Base-by-base conservation (phyloP, 768 basidiomycete genomes). In the Calocera viscosa region DNA sequence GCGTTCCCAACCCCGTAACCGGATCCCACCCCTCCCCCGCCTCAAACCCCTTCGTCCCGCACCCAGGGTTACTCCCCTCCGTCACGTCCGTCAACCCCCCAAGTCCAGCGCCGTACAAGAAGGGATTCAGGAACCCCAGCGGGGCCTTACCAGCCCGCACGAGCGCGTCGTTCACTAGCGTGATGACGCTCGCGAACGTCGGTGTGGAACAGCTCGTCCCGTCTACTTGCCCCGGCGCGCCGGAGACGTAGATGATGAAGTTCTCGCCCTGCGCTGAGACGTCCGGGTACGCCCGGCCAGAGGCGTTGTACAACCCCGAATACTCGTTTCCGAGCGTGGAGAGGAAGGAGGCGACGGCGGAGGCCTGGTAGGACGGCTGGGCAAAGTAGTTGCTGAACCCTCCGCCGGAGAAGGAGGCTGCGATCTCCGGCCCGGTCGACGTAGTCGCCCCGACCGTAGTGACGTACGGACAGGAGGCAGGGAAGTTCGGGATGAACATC, bases 101-200 rank as follows among this genome's bases (percentile, higher is more conserved):
- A 5, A 11, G 2, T 5, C 53, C 53, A 10, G 70, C 22, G 7
- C 24, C 67, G 66, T 78, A 77, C 67, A 78, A 67, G 73, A 74
- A 76, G 49, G 77, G 76, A 71, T 78, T 78, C 67, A 78, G 66
- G 72, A 77, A 78, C 1, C 77, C 77, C 26, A 78, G 72, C 19
- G 71, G 67, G 11, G 69, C 49, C 65, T 72, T 72, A 38, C 76
- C 76, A 2, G 68, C 67, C 12, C 72, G 70, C 32, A 72, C 64
- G 32, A 76, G 76, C 63, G 71, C 63, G 68, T 75, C 77, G 65
- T 76, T 77, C 24, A 76, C 63, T 38, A 79, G 72, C 43, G 74
- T 66, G 65, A 78, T 69, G 64, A 76, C 70, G 69, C 71, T 73
- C 2, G 76, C 74, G 66, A 75, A 76, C 41, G 74, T 75, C 19